phyloP scores from a whole-genome alignment of 768 basidiomycete genomes.

The Collybia sp. region DNA sequence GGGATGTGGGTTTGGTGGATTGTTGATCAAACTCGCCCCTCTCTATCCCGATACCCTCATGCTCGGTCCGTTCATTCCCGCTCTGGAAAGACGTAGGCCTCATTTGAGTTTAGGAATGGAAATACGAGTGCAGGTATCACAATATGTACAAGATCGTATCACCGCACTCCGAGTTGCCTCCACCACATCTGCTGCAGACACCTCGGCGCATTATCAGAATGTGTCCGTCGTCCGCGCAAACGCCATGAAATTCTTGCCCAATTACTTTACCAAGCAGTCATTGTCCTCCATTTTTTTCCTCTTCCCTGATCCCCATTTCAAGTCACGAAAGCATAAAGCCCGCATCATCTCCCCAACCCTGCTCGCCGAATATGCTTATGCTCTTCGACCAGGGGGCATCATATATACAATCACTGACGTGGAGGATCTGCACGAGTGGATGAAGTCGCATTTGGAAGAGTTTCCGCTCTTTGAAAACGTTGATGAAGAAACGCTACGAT shows the following conservation, averaged over 20 bases:
- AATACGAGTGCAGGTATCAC: conserved; percentile 93
- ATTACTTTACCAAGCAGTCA: conserved; percentile 90
- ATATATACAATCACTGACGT: conserved; percentile 99
- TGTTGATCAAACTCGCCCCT: conserved; percentile 84
- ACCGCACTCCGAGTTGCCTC: conserved; percentile 78
- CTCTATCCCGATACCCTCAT: conserved; percentile 89
- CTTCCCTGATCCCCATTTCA: conserved; percentile 99
- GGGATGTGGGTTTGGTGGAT: conserved; percentile 96
- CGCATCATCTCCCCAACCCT: conserved; percentile 98
- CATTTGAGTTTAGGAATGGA: conserved; percentile 72
- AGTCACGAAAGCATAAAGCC: conserved; percentile 96
- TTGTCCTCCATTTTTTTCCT: conserved; percentile 94
- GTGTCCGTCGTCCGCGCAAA: conserved; percentile 93
- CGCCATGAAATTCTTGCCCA: conserved; percentile 97
- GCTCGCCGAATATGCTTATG: conserved; percentile 95
- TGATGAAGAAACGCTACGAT: conserved; percentile 69
- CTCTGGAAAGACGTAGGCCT: conserved; percentile 1
- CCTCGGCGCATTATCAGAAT: conserved; percentile 66
- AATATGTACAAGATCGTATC: conserved; percentile 95
- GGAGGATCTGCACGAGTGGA: conserved; percentile 91
- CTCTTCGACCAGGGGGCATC: conserved; percentile 88
- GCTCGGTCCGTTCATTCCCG: conserved; percentile 60
- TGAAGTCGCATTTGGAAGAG: conserved; percentile 80
- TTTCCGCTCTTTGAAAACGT: conserved; percentile 87
- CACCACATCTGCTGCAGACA: conserved; percentile 30